A percentile compares a stretch with the other conserved stretches of the same genome.
Conservation (phyloP, 2,329 filamentous ascomycete species). For the Cordyceps pruinosa region DNA sequence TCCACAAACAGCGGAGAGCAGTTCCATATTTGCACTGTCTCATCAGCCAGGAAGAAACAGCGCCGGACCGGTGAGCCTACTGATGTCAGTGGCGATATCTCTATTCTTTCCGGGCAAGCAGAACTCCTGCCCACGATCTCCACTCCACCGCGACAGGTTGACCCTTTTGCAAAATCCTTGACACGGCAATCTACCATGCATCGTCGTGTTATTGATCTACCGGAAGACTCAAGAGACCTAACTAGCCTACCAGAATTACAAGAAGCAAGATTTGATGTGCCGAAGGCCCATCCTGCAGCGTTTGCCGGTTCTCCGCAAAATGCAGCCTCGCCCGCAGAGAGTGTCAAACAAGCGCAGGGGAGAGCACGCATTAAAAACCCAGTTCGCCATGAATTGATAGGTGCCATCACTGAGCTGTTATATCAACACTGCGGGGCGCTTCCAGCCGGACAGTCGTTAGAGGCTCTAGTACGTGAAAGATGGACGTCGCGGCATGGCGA, state of each 20-base stretch:
- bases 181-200: not conserved
- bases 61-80: slow-evolving; percentile 3
- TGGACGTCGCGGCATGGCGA: slow-evolving; percentile 37
- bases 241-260: not conserved
- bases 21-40: not conserved
- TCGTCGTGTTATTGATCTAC: not conserved
- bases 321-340: not conserved
- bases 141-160: not conserved
- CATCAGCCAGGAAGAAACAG: not conserved
- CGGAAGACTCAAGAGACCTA: not conserved
- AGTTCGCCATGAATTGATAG: slow-evolving; percentile 12
- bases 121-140: not conserved
- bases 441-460: slow-evolving; percentile 39
- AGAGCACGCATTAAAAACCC: not conserved
- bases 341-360: not conserved
- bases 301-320: not conserved
- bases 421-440: slow-evolving; percentile 38
- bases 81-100: not conserved
- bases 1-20: not conserved
- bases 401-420: slow-evolving; percentile 24
- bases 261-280: not conserved
- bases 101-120: slow-evolving; percentile 4
- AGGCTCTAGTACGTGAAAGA: not conserved
- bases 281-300: not conserved
- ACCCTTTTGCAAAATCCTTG: slow-evolving; percentile 1